phyloP scores from a whole-genome alignment of 257 asterid genomes.

The Solanum clarkiae region DNA sequence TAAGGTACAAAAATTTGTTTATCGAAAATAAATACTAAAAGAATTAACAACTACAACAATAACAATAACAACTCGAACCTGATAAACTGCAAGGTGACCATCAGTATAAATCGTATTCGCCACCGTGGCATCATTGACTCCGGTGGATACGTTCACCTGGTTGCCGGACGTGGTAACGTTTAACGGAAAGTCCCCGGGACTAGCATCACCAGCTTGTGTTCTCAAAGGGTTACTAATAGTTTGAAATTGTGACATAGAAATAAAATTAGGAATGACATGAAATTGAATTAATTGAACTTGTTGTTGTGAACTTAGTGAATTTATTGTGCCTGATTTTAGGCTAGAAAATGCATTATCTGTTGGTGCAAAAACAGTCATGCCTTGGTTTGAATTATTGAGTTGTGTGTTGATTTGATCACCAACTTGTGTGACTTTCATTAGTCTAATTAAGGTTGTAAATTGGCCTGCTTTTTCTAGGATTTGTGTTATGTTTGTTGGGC shows the following conservation, averaged over 20 bases:
- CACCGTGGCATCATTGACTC: conserved; percentile 60
- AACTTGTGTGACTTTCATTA: conserved; percentile 41
- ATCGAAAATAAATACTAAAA: not conserved
- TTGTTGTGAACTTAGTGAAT: conserved; percentile 59
- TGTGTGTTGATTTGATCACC: conserved; percentile 68
- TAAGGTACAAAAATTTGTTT: too few relatives aligned
- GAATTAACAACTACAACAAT: too few relatives aligned
- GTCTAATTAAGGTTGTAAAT: conserved; percentile 57
- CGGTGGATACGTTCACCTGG: conserved; percentile 76
- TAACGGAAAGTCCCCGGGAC: conserved; percentile 40
- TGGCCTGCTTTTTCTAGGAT: conserved; percentile 89
- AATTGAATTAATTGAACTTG: conserved; percentile 51
- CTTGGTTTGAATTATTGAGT: conserved; percentile 76
- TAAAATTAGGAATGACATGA: conserved; percentile 48
- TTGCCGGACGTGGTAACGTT: conserved; percentile 71
- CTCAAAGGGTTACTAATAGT: conserved; percentile 76
- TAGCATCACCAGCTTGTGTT: conserved; percentile 74
- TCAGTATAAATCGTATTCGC: conserved; percentile 53
- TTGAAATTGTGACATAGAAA: conserved; percentile 64
- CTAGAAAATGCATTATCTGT: conserved; percentile 60
- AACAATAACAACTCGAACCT: not conserved
- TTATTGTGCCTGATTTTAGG: conserved; percentile 59
- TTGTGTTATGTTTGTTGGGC: conserved; percentile 65
- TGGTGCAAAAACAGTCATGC: conserved; percentile 71
- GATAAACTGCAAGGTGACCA: conserved; percentile 66